phyloP scores from a whole-genome alignment of 257 asterid species.

The Nicotiana tabacum region DNA sequence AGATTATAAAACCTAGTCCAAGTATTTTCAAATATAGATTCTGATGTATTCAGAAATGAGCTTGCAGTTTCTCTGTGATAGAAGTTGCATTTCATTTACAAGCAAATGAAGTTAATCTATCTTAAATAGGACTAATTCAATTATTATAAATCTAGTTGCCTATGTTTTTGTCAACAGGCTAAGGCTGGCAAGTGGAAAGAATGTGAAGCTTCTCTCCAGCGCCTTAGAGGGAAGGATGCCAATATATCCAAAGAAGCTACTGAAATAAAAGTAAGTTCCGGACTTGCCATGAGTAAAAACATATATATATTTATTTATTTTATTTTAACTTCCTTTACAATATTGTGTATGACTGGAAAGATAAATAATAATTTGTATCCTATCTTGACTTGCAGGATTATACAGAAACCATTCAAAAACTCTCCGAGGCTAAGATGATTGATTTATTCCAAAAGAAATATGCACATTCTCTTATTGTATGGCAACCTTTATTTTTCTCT shows the following conservation, averaged over 20 bases:
- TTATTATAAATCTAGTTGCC: background rate
- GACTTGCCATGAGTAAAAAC: conserved; percentile 2
- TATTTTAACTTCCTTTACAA: background rate
- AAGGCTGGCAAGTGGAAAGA: conserved; percentile 57
- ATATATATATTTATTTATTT: background rate
- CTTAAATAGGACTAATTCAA: background rate
- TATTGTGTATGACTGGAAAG: background rate
- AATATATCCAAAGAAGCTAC: conserved; percentile 57
- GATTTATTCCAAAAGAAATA: conserved; percentile 79
- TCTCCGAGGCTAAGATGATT: conserved; percentile 42
- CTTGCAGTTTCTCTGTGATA: background rate
- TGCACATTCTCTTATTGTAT: conserved; percentile 67
- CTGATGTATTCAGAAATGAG: background rate
- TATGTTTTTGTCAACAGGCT: conserved; percentile 41
- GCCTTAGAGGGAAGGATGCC: conserved; percentile 55
- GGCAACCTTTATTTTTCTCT: conserved; percentile 4
- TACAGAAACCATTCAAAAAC: conserved; percentile 44
- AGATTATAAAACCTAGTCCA: background rate
- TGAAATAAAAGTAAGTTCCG: conserved; percentile 52
- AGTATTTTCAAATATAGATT: background rate
- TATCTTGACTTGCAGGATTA: conserved; percentile 46
- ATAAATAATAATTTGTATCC: background rate
- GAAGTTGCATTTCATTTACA: background rate
- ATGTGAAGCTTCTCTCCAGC: conserved; percentile 54
- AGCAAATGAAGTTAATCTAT: background rate